Evolutionary conservation across 257 asterid species (phyloP), one percentile per base, ranked within the genome.

Genomic region (Solanum gracilifrons): DNA sequence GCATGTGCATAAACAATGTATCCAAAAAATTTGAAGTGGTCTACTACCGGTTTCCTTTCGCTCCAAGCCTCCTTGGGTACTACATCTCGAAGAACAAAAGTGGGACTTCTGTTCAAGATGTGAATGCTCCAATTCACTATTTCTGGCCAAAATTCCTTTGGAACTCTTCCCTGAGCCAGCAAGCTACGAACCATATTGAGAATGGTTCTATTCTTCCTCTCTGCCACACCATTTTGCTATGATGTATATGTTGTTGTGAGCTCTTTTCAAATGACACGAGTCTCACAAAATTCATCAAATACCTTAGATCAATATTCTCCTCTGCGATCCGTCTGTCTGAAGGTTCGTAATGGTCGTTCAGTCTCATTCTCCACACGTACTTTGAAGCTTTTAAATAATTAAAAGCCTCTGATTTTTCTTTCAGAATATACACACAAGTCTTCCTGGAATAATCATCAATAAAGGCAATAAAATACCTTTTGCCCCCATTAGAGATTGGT

Each of bases 11-110:
- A 48, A 48, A 0, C 1, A 5, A 18, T 55, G 64, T 1, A 55
- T 16, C 64, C 10, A 18, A 55, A 1, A 1, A 0, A 0, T 18
- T 55, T 55, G 64, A 55, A 55, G 64, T 55, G 64, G n/a, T 55
- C 10, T 18, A 18, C 62, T 51, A 0, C 3, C 0, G 1, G 0
- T 51, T 51, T 51, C 23, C n/a, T 18, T 51, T 0, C 3, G 7
- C 58, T 46, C 58, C 3, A 46, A 46, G 2, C 3, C 2, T 46
- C 7, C 7, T 5, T 0, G 0, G 1, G 10, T 51, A 18, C 18
- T 5, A 51, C 21, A 51, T 51, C n/a, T 51, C 9, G 3, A 18
- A 51, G 62, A 51, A 1, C 1, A 51, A 51, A 51, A 51, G 23
- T 51, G 9, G n/a, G 1, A 51, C 62, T 51, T 51, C 1, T 18